Evolutionary conservation across 768 basidiomycete genomes (phyloP).

Genomic region (Sarcomyxa edulis): DNA sequence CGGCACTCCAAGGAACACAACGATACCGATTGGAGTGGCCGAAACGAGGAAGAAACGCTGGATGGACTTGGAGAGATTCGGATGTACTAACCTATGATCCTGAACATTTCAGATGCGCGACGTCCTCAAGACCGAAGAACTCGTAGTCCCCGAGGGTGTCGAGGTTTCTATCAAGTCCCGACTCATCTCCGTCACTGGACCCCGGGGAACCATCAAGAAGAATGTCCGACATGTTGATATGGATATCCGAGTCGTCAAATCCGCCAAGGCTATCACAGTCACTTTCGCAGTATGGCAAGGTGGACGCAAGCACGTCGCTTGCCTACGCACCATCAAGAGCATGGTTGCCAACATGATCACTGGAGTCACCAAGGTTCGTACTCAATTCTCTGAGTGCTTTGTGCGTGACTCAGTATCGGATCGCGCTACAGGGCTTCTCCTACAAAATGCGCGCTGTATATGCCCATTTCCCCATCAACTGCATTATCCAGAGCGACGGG

Average conservation of each 20-base stretch:
- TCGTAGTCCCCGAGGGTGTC: conserved; percentile 82
- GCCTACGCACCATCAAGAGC: conserved; percentile 92
- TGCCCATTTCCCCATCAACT: conserved; percentile 99
- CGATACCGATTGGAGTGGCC: neutral
- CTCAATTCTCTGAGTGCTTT: neutral
- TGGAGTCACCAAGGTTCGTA: conserved; percentile 86
- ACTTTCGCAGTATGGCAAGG: conserved; percentile 97
- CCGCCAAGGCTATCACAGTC: conserved; percentile 75
- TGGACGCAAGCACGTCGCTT: conserved; percentile 96
- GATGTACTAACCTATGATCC: conserved; percentile 25
- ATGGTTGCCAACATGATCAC: conserved; percentile 96
- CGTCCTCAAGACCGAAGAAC: conserved; percentile 90
- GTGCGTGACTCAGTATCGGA: conserved; percentile 1
- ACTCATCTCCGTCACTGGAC: conserved; percentile 86
- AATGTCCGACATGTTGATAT: conserved; percentile 90
- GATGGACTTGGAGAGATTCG: conserved; percentile 32
- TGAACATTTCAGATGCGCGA: conserved; percentile 97
- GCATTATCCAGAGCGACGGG: conserved; percentile 81
- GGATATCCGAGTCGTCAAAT: conserved; percentile 84
- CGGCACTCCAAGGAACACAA: too few relatives aligned
- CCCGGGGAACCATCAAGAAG: conserved; percentile 90
- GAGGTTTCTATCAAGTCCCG: conserved; percentile 87
- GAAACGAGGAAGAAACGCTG: conserved; percentile 15
- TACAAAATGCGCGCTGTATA: conserved; percentile 99
- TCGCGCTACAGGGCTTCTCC: conserved; percentile 76